Percentiles rank a stretch among this genome's conserved stretches.
Conservation (phyloP, 2,329 filamentous ascomycete genomes). For the Fusarium veterinarium region DNA sequence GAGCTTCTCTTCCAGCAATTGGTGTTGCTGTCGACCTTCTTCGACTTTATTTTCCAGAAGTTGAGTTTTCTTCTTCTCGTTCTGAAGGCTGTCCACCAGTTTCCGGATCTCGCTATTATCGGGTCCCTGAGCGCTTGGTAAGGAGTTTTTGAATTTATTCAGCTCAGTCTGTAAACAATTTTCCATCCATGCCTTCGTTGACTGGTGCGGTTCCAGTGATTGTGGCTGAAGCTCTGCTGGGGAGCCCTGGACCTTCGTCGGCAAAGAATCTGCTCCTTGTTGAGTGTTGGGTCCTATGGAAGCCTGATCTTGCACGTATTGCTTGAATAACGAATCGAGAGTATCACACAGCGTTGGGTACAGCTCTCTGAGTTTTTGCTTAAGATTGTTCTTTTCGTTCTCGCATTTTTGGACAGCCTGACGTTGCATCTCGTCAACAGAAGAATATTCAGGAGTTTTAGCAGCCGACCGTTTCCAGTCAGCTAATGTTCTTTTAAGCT, state of each 20-base stretch:
- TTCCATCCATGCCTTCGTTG: slow-evolving; percentile 3
- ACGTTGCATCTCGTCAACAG: slow-evolving; percentile 31
- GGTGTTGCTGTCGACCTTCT: slow-evolving; percentile 10
- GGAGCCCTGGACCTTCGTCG: neutral
- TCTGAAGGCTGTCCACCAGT: slow-evolving; percentile 22
- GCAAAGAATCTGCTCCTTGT: neutral
- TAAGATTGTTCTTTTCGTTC: slow-evolving; percentile 3
- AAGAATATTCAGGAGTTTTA: slow-evolving; percentile 39
- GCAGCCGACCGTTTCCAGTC: slow-evolving; percentile 30
- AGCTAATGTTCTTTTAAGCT: slow-evolving; percentile 18
- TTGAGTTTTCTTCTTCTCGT: slow-evolving; percentile 25
- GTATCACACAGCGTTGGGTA: slow-evolving; percentile 18
- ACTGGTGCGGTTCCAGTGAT: slow-evolving; percentile 7
- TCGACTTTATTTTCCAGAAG: slow-evolving; percentile 19
- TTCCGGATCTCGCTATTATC: slow-evolving; percentile 11
- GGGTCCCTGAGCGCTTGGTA: neutral
- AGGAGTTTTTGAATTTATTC: slow-evolving; percentile 16
- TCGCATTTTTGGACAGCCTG: slow-evolving; percentile 27
- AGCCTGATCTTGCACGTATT: neutral
- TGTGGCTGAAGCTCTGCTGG: neutral
- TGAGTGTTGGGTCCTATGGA: neutral
- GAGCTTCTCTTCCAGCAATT: slow-evolving; percentile 29
- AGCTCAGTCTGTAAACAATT: slow-evolving; percentile 27
- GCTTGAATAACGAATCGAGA: slow-evolving; percentile 1
- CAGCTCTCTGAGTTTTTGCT: slow-evolving; percentile 11